Base-by-base conservation (phyloP, 352 stramenopile species). In the Paralagenidium karlingii region DNA sequence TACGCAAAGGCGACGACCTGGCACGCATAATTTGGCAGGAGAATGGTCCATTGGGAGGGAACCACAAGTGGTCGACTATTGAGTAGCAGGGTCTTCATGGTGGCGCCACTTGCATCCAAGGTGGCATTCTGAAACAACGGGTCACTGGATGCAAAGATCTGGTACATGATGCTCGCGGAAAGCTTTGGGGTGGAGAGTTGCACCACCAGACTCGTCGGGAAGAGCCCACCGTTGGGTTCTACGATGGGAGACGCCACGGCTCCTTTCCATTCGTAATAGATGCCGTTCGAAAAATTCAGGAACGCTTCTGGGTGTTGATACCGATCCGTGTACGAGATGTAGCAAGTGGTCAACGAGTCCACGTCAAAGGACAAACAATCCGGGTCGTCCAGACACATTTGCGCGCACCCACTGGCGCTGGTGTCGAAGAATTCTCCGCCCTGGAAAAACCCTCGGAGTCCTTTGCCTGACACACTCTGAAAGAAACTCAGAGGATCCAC, bases 231-330 rank as follows among this genome's bases (percentile, higher is more conserved):
- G 27, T 64, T 65, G 3, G 75, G 75, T 24, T 79, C 67, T 2
- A 89, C 38, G 34, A 75, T 48, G 0, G 75, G 71, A 2, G 47
- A 26, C 5, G 47, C 50, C 8, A 77, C 63, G 12, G 53, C 34
- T 6, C 68, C 69, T 43, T 85, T 64, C 75, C 75, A 86, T 41
- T 89, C 75, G 36, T 83, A 86, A 47, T 89, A 85, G 20, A 75
- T 49, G 12, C 71, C 73, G 0, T 64, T 76, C 5, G 69, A 52
- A 24, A 83, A 85, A 24, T 59, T 49, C 16, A 89, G 43, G 42
- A 83, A 86, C 24, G 69, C 67, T 16, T 77, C 57, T 1, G 71
- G 69, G 28, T 80, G 55, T 1, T 53, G 52, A 42, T 78, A 89
- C 10, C 69, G 60, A 43, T 89, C 75, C 3, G 68, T 66, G 48